Percentiles rank a stretch among this genome's conserved stretches.
phyloP scores from a whole-genome alignment of 106 monocot genomes.

The Platanthera guangdongensis region DNA sequence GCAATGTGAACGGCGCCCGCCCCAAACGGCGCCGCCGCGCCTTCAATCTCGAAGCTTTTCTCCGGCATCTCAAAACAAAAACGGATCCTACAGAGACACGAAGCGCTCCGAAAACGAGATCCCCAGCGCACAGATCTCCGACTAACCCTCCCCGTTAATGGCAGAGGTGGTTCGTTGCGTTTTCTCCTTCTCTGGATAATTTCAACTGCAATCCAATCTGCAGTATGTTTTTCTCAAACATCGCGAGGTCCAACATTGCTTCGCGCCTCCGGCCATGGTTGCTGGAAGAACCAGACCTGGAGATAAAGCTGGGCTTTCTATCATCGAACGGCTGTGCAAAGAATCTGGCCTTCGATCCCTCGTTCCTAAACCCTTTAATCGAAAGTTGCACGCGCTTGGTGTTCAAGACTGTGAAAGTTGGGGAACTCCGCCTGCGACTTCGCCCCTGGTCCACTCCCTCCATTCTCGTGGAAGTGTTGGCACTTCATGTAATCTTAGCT shows the following conservation, averaged over 20 bases:
- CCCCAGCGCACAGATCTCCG: no score
- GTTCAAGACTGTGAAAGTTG: constrained; percentile 19
- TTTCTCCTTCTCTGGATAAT: background rate
- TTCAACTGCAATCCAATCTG: background rate
- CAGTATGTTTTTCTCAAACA: constrained; percentile 37
- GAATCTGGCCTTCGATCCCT: constrained; percentile 28
- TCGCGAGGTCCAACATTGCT: constrained; percentile 20
- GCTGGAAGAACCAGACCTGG: constrained; percentile 29
- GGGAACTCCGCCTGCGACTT: constrained; percentile 24
- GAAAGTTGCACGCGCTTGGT: constrained; percentile 15
- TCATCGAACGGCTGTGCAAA: constrained; percentile 16
- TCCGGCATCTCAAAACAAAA: no score
- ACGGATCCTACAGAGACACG: no score
- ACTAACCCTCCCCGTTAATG: background rate
- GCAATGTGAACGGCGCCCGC: no score
- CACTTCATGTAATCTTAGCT: constrained; percentile 28
- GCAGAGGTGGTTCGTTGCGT: background rate
- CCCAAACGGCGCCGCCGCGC: no score
- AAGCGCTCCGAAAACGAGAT: no score
- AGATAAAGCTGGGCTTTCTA: constrained; percentile 38
- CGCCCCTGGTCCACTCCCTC: constrained; percentile 42
- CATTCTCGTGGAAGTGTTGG: constrained; percentile 20
- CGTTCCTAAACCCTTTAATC: constrained; percentile 28
- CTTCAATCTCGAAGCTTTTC: background rate
- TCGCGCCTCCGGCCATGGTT: constrained; percentile 51